Conservation (phyloP, 2,329 filamentous ascomycete species). For the Sarocladium brachiariae region DNA sequence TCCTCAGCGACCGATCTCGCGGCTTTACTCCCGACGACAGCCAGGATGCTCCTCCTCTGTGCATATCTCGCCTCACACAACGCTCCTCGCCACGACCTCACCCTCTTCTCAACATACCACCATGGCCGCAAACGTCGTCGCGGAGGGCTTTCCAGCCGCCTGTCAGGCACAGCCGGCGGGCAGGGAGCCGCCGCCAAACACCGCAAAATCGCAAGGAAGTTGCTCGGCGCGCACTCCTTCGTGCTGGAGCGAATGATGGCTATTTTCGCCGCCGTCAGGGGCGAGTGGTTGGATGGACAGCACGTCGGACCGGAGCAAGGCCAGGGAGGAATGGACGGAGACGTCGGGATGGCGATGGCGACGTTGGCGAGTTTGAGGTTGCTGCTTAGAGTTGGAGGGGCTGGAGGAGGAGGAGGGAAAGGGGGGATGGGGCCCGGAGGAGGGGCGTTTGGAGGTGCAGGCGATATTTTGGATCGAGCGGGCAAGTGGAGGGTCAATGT, state of each 20-base stretch:
- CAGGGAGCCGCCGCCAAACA: conserved; percentile 36
- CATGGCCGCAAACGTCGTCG: conserved; percentile 42
- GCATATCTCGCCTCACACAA: conserved; percentile 81
- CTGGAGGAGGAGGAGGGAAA: conserved; percentile 18
- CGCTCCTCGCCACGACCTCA: conserved; percentile 62
- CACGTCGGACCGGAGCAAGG: conserved; percentile 18
- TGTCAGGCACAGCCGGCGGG: conserved; percentile 18
- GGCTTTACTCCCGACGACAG: conserved; percentile 60
- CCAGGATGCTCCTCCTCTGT: conserved; percentile 66
- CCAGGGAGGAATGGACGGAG: conserved; percentile 38
- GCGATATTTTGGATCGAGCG: conserved; percentile 61
- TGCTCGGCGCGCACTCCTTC: conserved; percentile 71
- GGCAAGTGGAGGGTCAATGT: conserved; percentile 74
- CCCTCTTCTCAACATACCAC: conserved; percentile 68
- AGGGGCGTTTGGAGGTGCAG: conserved; percentile 14
- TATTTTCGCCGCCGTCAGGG: conserved; percentile 62
- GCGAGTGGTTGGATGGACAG: conserved; percentile 40
- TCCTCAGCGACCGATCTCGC: conserved; percentile 38
- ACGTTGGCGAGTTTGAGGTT: conserved; percentile 66
- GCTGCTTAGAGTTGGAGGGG: conserved; percentile 59
- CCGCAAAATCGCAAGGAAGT: conserved; percentile 67
- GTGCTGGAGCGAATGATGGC: conserved; percentile 72
- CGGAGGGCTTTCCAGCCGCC: conserved; percentile 35
- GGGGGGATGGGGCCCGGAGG: neutral
- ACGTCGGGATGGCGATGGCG: conserved; percentile 59